Conservation (phyloP, 1,284 basidiomycete genomes). For the Cryptococcus sp. region DNA sequence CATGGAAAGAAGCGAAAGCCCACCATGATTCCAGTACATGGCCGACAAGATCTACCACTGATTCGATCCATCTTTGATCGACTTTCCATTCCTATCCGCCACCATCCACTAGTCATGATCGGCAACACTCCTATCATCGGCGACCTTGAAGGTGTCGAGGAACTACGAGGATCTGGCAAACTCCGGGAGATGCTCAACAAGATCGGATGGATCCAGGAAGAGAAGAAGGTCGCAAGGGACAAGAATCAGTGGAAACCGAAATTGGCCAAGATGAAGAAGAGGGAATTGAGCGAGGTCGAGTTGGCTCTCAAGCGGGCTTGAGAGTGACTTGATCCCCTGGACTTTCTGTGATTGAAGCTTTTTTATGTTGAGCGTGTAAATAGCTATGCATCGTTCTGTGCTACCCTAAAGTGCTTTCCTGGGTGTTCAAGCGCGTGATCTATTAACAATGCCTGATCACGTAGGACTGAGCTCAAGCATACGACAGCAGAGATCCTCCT, state of each 20-base stretch:
- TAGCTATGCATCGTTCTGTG: too few relatives aligned
- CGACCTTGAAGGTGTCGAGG: constrained; percentile 16
- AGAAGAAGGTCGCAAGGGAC: constrained; percentile 1
- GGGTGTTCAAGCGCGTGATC: too few relatives aligned
- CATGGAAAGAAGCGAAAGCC: constrained; percentile 25
- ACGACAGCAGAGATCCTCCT: too few relatives aligned
- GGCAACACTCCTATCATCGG: constrained; percentile 27
- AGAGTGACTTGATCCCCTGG: background rate
- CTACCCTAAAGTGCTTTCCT: too few relatives aligned
- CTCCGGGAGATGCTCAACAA: constrained; percentile 17
- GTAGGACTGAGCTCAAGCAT: too few relatives aligned
- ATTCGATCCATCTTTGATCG: constrained; percentile 23
- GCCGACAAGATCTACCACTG: constrained; percentile 20
- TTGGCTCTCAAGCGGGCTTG: constrained; percentile 5
- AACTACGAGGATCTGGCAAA: constrained; percentile 19
- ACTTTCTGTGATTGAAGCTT: too few relatives aligned
- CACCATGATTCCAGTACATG: constrained; percentile 21
- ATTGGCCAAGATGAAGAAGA: constrained; percentile 13
- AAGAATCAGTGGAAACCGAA: constrained; percentile 9
- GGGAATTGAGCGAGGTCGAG: constrained; percentile 11
- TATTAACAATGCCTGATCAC: too few relatives aligned
- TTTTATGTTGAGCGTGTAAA: too few relatives aligned
- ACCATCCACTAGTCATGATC: constrained; percentile 31
- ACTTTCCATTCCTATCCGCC: constrained; percentile 19
- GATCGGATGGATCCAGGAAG: constrained; percentile 26